Conservation (phyloP, 306 rosid species). For the Dryas alaskensis region DNA sequence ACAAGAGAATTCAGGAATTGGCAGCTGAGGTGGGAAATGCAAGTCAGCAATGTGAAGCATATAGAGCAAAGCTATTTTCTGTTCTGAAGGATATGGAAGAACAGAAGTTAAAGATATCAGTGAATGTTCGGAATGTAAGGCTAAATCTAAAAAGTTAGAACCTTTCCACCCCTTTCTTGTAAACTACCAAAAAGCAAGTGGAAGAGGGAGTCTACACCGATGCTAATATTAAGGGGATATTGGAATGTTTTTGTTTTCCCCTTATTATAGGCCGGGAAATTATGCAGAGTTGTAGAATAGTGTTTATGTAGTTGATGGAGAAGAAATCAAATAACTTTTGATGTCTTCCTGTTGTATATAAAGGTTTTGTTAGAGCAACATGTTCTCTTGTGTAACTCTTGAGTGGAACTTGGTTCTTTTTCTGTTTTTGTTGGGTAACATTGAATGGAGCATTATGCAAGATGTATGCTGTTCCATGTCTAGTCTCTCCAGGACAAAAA, state of each 20-base stretch:
- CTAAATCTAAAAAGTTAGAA: constrained; percentile 28
- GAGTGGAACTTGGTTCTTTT: background rate
- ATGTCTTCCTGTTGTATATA: background rate
- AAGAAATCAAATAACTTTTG: background rate
- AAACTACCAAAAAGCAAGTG: background rate
- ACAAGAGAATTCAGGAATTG: constrained; percentile 35
- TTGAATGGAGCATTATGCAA: too few relatives aligned
- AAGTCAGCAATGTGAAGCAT: constrained; percentile 39
- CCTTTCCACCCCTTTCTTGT: background rate
- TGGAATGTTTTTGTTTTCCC: background rate
- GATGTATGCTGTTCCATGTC: too few relatives aligned
- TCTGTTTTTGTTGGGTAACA: too few relatives aligned
- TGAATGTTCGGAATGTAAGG: constrained; percentile 38
- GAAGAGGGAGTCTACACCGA: background rate
- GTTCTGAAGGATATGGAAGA: constrained; percentile 45
- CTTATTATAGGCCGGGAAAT: background rate
- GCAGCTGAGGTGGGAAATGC: constrained; percentile 30
- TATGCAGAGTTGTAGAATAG: constrained; percentile 2
- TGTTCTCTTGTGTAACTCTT: background rate
- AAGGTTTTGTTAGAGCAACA: background rate
- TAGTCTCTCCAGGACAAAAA: too few relatives aligned
- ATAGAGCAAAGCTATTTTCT: constrained; percentile 30
- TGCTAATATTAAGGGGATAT: too few relatives aligned
- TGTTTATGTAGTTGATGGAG: background rate
- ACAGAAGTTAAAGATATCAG: constrained; percentile 36